Evolutionary conservation across 129 eudicot genomes (phyloP).

Genomic region (Cynara cardunculus): DNA sequence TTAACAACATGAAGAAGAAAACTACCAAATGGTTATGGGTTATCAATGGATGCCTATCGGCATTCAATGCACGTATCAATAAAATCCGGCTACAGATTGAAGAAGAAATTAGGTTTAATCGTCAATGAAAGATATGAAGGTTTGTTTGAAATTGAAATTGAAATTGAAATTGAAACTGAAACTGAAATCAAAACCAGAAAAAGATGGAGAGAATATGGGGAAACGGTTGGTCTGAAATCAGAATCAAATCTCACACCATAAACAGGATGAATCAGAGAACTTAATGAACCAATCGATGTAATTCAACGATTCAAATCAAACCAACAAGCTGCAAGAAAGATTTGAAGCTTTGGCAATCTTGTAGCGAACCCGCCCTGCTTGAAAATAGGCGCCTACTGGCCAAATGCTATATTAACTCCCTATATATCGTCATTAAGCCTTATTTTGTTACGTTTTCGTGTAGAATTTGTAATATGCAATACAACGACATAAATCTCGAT

Average conservation of each 20-base stretch:
- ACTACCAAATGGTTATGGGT: conserved; percentile 6
- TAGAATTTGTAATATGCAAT: too few species aligned
- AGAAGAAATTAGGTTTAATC: conserved; percentile 1
- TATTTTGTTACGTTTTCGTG: too few species aligned
- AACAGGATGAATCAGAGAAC: not conserved
- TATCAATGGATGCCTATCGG: too few species aligned
- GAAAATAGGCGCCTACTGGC: not conserved
- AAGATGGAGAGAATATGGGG: not conserved
- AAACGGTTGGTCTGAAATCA: conserved; percentile 5
- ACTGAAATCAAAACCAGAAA: not conserved
- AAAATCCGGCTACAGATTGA: not conserved
- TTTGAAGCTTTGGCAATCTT: not conserved
- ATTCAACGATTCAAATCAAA: conserved; percentile 4
- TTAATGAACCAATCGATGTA: not conserved
- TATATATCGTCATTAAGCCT: too few species aligned
- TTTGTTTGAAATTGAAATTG: not conserved
- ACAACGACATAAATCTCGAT: too few species aligned
- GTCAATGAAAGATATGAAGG: not conserved
- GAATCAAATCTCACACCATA: not conserved
- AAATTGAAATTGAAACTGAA: too few species aligned
- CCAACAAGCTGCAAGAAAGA: not conserved
- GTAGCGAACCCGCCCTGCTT: not conserved
- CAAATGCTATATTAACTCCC: not conserved
- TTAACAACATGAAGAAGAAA: not conserved
- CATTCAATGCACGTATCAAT: conserved; percentile 8